Evolutionary conservation across 331 rosid species (phyloP), one percentile per base, ranked within the genome.

Genomic region (Rosa hybrid): DNA sequence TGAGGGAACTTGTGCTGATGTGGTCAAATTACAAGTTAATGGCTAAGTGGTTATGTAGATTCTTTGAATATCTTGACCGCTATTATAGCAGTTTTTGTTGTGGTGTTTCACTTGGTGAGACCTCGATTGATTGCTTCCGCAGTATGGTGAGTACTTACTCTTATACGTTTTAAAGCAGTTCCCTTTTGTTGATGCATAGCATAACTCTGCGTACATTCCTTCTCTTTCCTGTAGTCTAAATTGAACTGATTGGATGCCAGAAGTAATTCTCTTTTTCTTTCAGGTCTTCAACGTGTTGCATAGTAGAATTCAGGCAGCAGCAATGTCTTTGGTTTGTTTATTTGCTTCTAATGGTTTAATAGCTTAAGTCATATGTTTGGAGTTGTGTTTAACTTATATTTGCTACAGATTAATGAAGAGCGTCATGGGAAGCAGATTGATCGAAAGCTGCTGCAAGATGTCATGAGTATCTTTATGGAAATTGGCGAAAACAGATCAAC

Each of bases 1-100:
- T 70, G 54, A 70, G 74, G 38, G 74, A 44, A 44, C 51, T 70
- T 20, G 54, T 70, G 23, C 54, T 42, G 34, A 70, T 70, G 54
- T 70, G 74, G 74, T 45, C 74, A 44, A 70, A 70, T 70, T 70
- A 70, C 74, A 70, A 44, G 39, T 10, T 70, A 2, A 70, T 70
- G 74, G 56, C 39, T 18, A 45, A 20, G 56, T 70, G 56, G 74
- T n/a, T 70, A 70, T 70, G 74, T 70, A 70, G 74, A 44, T 70
- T 70, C 39, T 70, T 70, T 70, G 74, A 70, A 45, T 70, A 70
- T 39, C 54, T 70, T 12, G 74, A 70, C 38, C 74, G 74, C 74
- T 44, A 21, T 44, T 70, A 42, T 70, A 70, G 18, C 54, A 20
- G 14, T 7, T 45, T 21, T 70, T 44, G 38, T 21, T 21, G 8